phyloP scores from a whole-genome alignment of 2,329 filamentous ascomycete genomes.

The Ophiostoma perfectum region DNA sequence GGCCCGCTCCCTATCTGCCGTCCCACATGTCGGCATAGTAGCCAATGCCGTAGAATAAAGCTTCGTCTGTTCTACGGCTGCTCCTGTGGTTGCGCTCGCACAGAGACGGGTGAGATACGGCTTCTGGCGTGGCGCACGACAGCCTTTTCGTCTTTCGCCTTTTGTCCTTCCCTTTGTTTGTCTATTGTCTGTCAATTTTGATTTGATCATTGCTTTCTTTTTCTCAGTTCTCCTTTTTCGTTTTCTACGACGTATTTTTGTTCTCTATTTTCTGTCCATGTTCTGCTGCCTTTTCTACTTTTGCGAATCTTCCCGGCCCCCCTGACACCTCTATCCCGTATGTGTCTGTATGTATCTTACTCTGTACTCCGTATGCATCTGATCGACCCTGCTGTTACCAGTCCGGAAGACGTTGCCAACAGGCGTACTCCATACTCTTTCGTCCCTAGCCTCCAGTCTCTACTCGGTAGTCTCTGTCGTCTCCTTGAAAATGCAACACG shows the following conservation, averaged over 20 bases:
- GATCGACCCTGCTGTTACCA: too few species aligned
- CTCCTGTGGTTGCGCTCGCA: not conserved
- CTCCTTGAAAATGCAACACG: slow-evolving; percentile 4
- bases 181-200: not conserved
- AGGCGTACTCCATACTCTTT: not conserved
- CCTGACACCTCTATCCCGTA: too few species aligned
- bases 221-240: not conserved
- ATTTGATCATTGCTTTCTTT: not conserved
- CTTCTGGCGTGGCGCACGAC: slow-evolving; percentile 7
- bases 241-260: too few species aligned
- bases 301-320: too few species aligned
- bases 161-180: not conserved
- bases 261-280: too few species aligned
- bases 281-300: too few species aligned
- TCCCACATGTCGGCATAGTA: not conserved
- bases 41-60: not conserved
- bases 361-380: too few species aligned
- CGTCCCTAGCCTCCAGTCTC: not conserved
- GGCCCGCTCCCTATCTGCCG: not conserved
- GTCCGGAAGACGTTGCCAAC: too few species aligned
- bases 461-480: too few species aligned
- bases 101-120: slow-evolving; percentile 1
- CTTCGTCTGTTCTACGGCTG: not conserved
- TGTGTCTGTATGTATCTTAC: too few species aligned
- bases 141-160: not conserved